phyloP scores from a whole-genome alignment of 2,329 filamentous ascomycete species.

The Colletotrichum tropicale region DNA sequence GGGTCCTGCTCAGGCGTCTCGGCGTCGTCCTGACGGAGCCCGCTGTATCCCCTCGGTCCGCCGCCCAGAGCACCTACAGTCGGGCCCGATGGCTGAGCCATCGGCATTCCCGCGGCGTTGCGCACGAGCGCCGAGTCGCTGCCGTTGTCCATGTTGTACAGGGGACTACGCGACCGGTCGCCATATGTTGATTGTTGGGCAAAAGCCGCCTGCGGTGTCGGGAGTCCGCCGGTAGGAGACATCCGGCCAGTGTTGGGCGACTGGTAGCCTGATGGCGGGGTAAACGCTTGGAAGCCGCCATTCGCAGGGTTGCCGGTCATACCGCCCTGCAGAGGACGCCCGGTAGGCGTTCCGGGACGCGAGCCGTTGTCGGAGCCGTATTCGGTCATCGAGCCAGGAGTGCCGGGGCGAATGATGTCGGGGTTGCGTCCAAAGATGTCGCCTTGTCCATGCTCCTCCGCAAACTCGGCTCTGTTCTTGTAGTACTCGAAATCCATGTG shows the following conservation, averaged over 20 bases:
- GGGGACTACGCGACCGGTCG: constrained; percentile 44
- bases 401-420: constrained; percentile 66
- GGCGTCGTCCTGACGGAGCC: constrained; percentile 58
- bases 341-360: constrained; percentile 55
- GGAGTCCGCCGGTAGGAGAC: constrained; percentile 11
- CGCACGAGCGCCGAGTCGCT: constrained; percentile 58
- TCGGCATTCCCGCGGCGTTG: constrained; percentile 57
- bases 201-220: constrained; percentile 10
- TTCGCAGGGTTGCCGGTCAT: constrained; percentile 23
- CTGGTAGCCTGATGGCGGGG: constrained; percentile 22
- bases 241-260: constrained; percentile 18
- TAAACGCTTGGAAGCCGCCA: constrained; percentile 22
- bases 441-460: constrained; percentile 83
- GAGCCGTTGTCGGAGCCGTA: constrained; percentile 44
- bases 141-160: constrained; percentile 56
- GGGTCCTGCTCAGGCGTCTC: constrained; percentile 43
- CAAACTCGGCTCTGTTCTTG: constrained; percentile 89
- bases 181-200: constrained; percentile 15
- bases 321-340: constrained; percentile 34
- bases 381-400: constrained; percentile 59
- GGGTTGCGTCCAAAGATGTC: constrained; percentile 65
- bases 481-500: constrained; percentile 91
- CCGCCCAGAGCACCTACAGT: constrained; percentile 59
- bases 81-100: constrained; percentile 44
- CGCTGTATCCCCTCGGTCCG: constrained; percentile 64